These are phyloP conservation scores for Boletellus sp. DNA, from an alignment of 1,284 basidiomycete species.

Conservation along the genomic window DNA sequence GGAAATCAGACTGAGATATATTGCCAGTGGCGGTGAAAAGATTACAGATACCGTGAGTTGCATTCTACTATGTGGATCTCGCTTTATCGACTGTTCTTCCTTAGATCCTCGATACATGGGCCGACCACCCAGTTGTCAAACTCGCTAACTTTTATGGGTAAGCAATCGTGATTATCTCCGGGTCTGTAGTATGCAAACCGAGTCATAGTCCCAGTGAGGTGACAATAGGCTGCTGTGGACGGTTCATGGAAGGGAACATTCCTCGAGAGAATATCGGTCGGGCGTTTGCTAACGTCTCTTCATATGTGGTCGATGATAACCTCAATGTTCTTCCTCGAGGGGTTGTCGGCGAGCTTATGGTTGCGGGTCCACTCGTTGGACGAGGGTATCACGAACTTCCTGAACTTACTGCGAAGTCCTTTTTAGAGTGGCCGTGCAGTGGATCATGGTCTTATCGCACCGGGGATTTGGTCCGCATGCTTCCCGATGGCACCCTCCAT, in stretches of 20 bases:
- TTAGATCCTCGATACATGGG: constrained; percentile 52
- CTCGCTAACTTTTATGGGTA: constrained; percentile 53
- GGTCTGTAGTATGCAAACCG: not conserved
- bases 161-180: constrained; percentile 17
- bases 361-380: constrained; percentile 51
- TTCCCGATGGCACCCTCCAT: constrained; percentile 50
- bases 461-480: constrained; percentile 52
- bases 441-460: constrained; percentile 48
- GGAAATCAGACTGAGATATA: constrained; percentile 40
- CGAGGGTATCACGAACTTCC: constrained; percentile 47
- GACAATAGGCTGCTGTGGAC: constrained; percentile 51
- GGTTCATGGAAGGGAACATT: constrained; percentile 41
- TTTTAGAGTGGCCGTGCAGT: constrained; percentile 44
- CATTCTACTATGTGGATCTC: not conserved
- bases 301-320: constrained; percentile 39
- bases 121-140: constrained; percentile 41
- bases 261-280: constrained; percentile 46
- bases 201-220: constrained; percentile 39
- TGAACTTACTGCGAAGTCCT: constrained; percentile 45
- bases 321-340: constrained; percentile 45
- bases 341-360: constrained; percentile 48
- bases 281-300: constrained; percentile 35
- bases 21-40: constrained; percentile 53
- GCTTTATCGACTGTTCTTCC: not conserved
- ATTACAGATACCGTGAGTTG: constrained; percentile 47